Base-by-base conservation (phyloP, 768 basidiomycete species). In the Panellus pusillus region DNA sequence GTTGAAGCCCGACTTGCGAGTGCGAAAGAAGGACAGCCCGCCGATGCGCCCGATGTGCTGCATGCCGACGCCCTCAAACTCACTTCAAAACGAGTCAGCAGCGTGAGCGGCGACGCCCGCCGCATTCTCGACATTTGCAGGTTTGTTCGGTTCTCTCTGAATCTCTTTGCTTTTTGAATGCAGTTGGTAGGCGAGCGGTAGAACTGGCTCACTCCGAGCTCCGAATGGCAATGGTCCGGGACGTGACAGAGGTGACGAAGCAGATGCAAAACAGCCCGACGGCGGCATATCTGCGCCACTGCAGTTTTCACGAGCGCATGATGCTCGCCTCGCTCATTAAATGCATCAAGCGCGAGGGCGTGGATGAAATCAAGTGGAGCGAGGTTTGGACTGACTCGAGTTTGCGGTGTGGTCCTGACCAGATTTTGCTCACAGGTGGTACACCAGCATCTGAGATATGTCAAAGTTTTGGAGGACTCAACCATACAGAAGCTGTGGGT, bases 121-220 rank as follows among this genome's bases (percentile, higher is more conserved):
- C 79, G 95, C 28, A 90, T 95, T 6, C 75, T 99, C 53, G 97
- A 99, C 66, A 89, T 96, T 42, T 97, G 93, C 72, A 78, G 95
- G 85, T 89, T 54, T 46, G 77, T 70, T 44, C n/a, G 42, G 19
- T 18, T 40, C n/a, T 9, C 35, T 36, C 36, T 31, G 12, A 35
- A 32, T 14, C 15, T 42, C 58, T 18, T 12, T 47, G 11, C 40
- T 31, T 48, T 18, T 50, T 19, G 27, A 35, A 19, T 29, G 17
- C 1, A 11, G 39, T 29, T 5, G 44, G 42, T 52, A 91, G 90
- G 61, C 88, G 93, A 0, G 86, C 91, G 0, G 91, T 94, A 6
- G 94, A 96, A 67, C 80, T 91, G 15, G 85, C 87, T 6, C 79
- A 81, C 54, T 65, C 75, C 28, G 69, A 70, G 1, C 70, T 71